Base-by-base conservation (phyloP, 2,329 filamentous ascomycete genomes). In the Fusarium clavum region DNA sequence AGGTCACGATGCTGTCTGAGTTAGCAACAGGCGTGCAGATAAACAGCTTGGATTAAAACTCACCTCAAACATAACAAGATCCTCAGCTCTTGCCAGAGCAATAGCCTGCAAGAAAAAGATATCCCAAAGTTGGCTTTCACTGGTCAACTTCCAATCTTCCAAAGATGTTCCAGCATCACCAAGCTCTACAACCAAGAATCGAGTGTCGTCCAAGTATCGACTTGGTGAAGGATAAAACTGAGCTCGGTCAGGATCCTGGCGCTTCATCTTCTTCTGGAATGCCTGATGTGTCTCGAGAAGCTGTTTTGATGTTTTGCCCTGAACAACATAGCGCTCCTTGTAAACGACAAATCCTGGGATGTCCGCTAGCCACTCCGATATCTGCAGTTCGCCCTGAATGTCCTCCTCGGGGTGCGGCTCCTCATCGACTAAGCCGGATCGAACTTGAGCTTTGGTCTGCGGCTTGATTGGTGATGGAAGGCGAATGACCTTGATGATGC, bases 281-380 rank as follows among this genome's bases (percentile, higher is more conserved):
- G 77, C 75, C 71, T 88, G 87, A 66, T 89, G 88, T n/a, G 89
- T 90, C 67, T 88, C 84, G 3, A 89, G 80, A 29, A 91, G 78
- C 18, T 82, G 81, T 52, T 81, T 82, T 6, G 87, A 83, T 0
- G 87, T 82, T 64, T 84, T 86, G 0, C 89, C 89, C 70, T 83
- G 80, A 2, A 90, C 86, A 30, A 90, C 78, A 61, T 90, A 89
- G 10, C 86, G 82, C 74, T 90, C 88, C 77, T 91, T 91, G 80
- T 90, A 91, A 20, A 88, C 83, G 32, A 90, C 88, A 64, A 90
- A 91, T 0, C 89, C 89, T 0, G 88, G 88, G 14, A 91, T 86
- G 64, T 89, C 88, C 20, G 88, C 87, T 20, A 91, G 80, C 80
- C 85, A 87, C 75, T 91, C 88, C 4, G 89, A 90, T 47, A 91